phyloP scores from a whole-genome alignment of 352 stramenopile genomes.

The Pythium dissimile region DNA sequence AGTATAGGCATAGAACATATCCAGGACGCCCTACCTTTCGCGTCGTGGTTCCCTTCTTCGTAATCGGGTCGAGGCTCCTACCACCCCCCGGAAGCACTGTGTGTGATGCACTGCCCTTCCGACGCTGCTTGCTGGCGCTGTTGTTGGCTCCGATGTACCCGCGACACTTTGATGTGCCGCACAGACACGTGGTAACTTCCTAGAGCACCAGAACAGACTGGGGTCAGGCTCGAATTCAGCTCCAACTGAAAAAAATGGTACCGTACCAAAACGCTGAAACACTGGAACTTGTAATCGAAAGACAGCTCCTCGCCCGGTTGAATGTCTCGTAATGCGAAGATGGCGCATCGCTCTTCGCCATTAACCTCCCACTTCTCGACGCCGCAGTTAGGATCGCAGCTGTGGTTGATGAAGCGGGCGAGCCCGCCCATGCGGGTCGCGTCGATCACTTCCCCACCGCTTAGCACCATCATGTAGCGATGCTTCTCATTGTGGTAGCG shows the following conservation, averaged over 20 bases:
- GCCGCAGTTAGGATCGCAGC: slow-evolving; percentile 91
- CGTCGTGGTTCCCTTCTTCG: slow-evolving; percentile 12
- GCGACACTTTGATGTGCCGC: slow-evolving; percentile 55
- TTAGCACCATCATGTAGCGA: slow-evolving; percentile 84
- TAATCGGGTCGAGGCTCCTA: slow-evolving; percentile 22
- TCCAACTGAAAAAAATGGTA: slow-evolving; percentile 19
- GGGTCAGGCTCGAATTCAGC: slow-evolving; percentile 10
- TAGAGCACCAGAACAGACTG: slow-evolving; percentile 12
- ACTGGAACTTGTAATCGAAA: slow-evolving; percentile 95
- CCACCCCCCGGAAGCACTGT: background rate
- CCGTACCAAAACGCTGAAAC: slow-evolving; percentile 43
- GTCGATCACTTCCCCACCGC: slow-evolving; percentile 85
- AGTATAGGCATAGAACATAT: too few species aligned
- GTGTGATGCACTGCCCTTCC: slow-evolving; percentile 19
- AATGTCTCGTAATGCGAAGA: slow-evolving; percentile 92
- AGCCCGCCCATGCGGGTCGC: slow-evolving; percentile 88
- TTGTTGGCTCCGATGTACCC: slow-evolving; percentile 77
- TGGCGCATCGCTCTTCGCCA: slow-evolving; percentile 92
- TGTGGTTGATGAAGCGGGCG: slow-evolving; percentile 96
- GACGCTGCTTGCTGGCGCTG: slow-evolving; percentile 28
- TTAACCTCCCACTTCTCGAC: slow-evolving; percentile 94
- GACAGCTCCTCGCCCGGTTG: slow-evolving; percentile 88
- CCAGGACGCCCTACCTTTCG: too few species aligned
- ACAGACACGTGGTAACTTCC: slow-evolving; percentile 75
- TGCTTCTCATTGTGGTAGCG: slow-evolving; percentile 84